Evolutionary conservation across 2,329 filamentous ascomycete genomes (phyloP), one percentile per base, ranked within the genome.

Genomic region (Metarhizium robertsii): DNA sequence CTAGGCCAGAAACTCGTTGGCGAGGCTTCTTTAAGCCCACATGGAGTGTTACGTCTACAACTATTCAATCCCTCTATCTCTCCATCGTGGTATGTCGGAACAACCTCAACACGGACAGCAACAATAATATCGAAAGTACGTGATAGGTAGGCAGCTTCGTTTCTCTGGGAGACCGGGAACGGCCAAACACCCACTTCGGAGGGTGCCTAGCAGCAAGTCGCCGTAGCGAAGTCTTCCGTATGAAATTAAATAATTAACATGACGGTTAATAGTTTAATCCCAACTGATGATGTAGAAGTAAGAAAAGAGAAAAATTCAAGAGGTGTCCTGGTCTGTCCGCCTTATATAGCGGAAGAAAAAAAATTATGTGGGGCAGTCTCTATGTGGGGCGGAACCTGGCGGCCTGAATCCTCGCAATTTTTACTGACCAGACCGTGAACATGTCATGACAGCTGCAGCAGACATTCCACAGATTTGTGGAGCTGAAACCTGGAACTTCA

Each of bases 171-270:
- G 76, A 76, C 76, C 75, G 76, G 76, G 76, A 79, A 79, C 76
- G 76, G 76, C 77, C 73, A 75, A 70, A 76, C 71, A 77, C 73
- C 72, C 73, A 79, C 73, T 65, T 73, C 66, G 34, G 49, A 53
- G 53, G 67, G 66, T 74, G 75, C 73, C 76, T 74, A 75, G 77
- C 76, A 79, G 76, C 76, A 77, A 77, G 75, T 75, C 76, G 73
- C 75, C 65, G 67, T 68, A 66, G 76, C 74, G 76, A 75, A 79
- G 76, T 76, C 76, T 68, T 56, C 73, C 75, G 66, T 64, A 62
- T 61, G 68, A 69, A 71, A 70, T 69, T 69, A 67, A 68, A 72
- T 73, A 74, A 56, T 58, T 58, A 75, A 79, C 71, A 68, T 78
- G 75, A 73, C 75, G 75, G 72, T 78, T 75, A 72, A 75, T 71